Evolutionary conservation across 2,329 filamentous ascomycete genomes (phyloP).

Genomic region (Phoma sp.): DNA sequence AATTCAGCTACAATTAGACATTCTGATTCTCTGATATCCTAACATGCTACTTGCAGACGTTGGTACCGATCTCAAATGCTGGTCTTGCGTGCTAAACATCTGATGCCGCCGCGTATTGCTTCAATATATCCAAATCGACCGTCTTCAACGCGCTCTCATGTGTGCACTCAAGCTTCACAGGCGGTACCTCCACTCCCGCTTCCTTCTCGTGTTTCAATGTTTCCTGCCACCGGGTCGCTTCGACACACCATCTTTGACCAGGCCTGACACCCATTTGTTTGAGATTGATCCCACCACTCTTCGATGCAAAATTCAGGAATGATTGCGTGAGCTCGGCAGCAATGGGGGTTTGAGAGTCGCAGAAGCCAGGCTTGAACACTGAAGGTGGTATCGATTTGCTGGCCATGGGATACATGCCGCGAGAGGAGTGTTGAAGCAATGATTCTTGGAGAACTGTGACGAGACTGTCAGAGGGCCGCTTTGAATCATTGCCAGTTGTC

Average conservation of each 20-base stretch:
- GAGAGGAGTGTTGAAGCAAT: slow-evolving; percentile 21
- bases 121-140: slow-evolving; percentile 16
- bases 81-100: not conserved
- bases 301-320: slow-evolving; percentile 20
- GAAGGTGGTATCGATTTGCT: slow-evolving; percentile 16
- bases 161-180: slow-evolving; percentile 18
- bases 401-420: slow-evolving; percentile 21
- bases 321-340: slow-evolving; percentile 18
- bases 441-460: slow-evolving; percentile 16
- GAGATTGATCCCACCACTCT: slow-evolving; percentile 17
- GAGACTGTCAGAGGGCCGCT: not conserved
- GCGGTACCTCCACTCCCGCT: slow-evolving; percentile 12
- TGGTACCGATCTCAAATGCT: not conserved
- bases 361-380: slow-evolving; percentile 21
- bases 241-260: slow-evolving; percentile 21
- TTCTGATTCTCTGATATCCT: not conserved
- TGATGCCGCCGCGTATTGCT: slow-evolving; percentile 13
- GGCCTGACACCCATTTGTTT: slow-evolving; percentile 20
- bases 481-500: too few relatives aligned
- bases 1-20: too few relatives aligned
- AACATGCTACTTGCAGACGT: not conserved
- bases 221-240: slow-evolving; percentile 17
- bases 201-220: slow-evolving; percentile 14
- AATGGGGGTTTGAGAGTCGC: slow-evolving; percentile 18
- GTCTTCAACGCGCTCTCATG: slow-evolving; percentile 17